Base-by-base conservation (phyloP, 495 filamentous ascomycete genomes). In the Cercophora samala region DNA sequence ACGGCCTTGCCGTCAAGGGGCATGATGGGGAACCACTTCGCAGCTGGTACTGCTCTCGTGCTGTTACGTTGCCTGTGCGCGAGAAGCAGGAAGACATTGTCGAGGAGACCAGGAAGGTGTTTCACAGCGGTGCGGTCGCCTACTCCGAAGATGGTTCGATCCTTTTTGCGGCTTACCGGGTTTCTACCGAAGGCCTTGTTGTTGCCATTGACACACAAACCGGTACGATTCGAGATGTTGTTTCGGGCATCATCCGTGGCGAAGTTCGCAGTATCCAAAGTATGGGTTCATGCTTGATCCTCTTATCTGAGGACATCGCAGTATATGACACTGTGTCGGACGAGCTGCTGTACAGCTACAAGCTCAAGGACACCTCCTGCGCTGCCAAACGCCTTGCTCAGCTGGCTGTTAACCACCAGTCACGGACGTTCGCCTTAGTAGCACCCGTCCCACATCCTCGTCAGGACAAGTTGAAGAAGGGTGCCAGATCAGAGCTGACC, bases 111-210 rank as follows among this genome's bases (percentile, higher is more conserved):
- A 63, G 54, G 13, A 60, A 68, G 15, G 42, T 23, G 13, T 58
- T 66, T 24, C 67, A 73, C n/a, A 83, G 77, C 58, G 87, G 84
- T 22, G 78, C 81, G 58, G 75, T 97, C 56, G 80, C 87, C 19
- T 96, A 91, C 75, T 96, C 94, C 1, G 84, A 90, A 64, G 95
- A 99, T 76, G 93, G 92, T 1, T 97, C 96, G 4, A 83, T 91
- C 2, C 81, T 98, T 26, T 95, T 92, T 32, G 88, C 79, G 67
- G 80, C 82, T 26, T 71, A 78, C 24, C 79, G 78, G 19, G 73
- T 76, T 24, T 62, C 75, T 19, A 75, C 81, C 13, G 77, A 81
- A 24, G 84, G 81, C 4, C 72, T 84, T 15, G 70, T 91, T 64
- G 77, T 91, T 54, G 74, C 73, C 25, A 82, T 91, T 65, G 84